A percentile compares a stretch with the other conserved stretches of the same genome.
Conservation (phyloP, 805 yeast genomes). For the Jamesozyma lodderae region DNA sequence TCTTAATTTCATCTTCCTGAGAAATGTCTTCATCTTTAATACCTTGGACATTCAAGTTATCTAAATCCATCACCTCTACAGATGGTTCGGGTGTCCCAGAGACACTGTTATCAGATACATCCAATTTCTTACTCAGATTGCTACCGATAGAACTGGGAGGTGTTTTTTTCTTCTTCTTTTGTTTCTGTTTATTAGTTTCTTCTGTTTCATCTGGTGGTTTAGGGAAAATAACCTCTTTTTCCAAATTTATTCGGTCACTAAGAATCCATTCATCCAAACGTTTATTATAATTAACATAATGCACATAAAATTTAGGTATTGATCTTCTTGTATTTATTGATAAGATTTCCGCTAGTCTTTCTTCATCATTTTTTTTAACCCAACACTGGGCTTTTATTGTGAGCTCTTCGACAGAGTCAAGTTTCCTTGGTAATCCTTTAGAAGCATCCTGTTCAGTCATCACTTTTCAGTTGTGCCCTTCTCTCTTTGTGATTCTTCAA, state of each 20-base stretch:
- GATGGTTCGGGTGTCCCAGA: slow-evolving; percentile 29
- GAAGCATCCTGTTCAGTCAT: slow-evolving; percentile 19
- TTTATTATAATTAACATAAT: slow-evolving; percentile 88
- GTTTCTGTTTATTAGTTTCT: slow-evolving; percentile 15
- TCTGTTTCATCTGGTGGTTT: slow-evolving; percentile 36
- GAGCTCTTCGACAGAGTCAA: slow-evolving; percentile 40
- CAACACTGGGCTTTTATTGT: slow-evolving; percentile 72
- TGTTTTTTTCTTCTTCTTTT: slow-evolving; percentile 32
- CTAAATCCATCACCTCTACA: slow-evolving; percentile 81
- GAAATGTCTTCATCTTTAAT: slow-evolving; percentile 58
- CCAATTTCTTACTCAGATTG: background rate
- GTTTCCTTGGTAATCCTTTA: slow-evolving; percentile 18
- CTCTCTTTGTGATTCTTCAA: background rate
- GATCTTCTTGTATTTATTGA: slow-evolving; percentile 70
- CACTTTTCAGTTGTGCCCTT: slow-evolving; percentile 6
- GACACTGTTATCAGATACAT: slow-evolving; percentile 6
- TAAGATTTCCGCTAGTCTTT: slow-evolving; percentile 75
- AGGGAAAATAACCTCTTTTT: slow-evolving; percentile 64
- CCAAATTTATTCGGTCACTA: slow-evolving; percentile 59
- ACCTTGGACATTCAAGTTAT: slow-evolving; percentile 79
- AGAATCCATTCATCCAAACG: slow-evolving; percentile 94
- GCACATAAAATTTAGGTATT: slow-evolving; percentile 78
- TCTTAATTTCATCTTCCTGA: slow-evolving; percentile 87
- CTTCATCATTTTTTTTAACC: slow-evolving; percentile 73
- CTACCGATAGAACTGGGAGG: slow-evolving; percentile 7